A percentile compares a stretch with the other conserved stretches of the same genome.
phyloP scores from a whole-genome alignment of 768 basidiomycete species.

The Leccinum boreale region DNA sequence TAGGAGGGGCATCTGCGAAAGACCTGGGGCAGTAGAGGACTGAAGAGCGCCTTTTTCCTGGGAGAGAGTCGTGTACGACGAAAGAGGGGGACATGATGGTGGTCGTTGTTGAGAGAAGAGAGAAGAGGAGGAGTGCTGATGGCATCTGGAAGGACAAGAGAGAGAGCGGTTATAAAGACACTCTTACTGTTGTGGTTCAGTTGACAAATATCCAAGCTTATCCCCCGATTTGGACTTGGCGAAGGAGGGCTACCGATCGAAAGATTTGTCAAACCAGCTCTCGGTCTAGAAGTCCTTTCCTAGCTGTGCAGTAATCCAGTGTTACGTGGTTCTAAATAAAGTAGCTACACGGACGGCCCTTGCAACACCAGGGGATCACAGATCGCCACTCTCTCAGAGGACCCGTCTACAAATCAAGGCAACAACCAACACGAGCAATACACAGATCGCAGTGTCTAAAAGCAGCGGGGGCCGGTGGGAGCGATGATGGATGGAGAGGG shows the following conservation, averaged over 20 bases:
- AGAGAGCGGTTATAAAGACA: constrained; percentile 17
- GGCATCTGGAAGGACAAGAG: background rate
- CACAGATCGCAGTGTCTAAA: constrained; percentile 71
- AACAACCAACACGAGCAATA: constrained; percentile 65
- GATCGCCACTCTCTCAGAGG: constrained; percentile 32
- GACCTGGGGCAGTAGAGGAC: constrained; percentile 11
- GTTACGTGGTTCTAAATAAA: constrained; percentile 3
- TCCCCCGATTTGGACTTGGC: constrained; percentile 10
- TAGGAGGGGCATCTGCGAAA: constrained; percentile 40
- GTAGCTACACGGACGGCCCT: background rate
- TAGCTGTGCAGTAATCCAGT: constrained; percentile 15
- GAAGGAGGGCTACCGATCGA: constrained; percentile 17
- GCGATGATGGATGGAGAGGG: constrained; percentile 13
- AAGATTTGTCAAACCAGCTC: background rate
- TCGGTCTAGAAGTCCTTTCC: background rate
- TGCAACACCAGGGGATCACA: constrained; percentile 13
- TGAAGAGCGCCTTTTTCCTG: constrained; percentile 18
- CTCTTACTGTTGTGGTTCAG: constrained; percentile 1
- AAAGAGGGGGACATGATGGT: constrained; percentile 15
- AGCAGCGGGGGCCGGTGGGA: constrained; percentile 52
- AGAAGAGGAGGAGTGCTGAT: constrained; percentile 8
- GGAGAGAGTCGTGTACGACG: constrained; percentile 12
- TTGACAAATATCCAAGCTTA: constrained; percentile 31
- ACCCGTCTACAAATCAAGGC: constrained; percentile 64
- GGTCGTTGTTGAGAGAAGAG: background rate